Percentiles rank a stretch among this genome's conserved stretches.
Conservation (phyloP, 1,139 yeast species). For the Hansenula lynferdii region DNA sequence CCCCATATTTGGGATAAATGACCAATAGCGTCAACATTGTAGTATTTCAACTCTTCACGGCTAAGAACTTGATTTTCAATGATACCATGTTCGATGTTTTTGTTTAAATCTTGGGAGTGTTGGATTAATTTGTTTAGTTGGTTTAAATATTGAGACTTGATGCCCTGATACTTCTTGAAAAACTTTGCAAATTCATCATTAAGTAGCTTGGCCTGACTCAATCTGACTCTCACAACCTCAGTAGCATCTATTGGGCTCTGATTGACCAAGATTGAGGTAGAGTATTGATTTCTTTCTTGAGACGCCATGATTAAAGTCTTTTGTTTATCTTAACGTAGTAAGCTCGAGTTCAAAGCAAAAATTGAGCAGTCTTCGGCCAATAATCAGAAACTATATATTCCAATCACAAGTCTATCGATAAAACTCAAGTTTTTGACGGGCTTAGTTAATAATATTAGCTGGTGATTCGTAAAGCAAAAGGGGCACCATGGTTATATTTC, state of each 20-base stretch:
- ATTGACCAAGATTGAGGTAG: conserved; percentile 39
- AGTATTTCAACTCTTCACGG: conserved; percentile 28
- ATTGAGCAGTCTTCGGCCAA: no score
- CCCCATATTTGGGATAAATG: conserved; percentile 54
- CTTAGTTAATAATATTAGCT: no score
- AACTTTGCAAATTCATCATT: conserved; percentile 49
- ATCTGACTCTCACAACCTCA: conserved; percentile 40
- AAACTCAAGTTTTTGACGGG: no score
- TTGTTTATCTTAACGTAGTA: no score
- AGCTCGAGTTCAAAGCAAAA: no score
- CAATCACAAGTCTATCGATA: no score
- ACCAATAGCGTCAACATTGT: conserved; percentile 48
- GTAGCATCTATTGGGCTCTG: conserved; percentile 45
- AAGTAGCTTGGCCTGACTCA: conserved; percentile 39
- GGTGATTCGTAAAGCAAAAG: no score
- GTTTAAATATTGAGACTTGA: conserved; percentile 44
- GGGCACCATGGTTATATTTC: no score
- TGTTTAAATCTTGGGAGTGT: conserved; percentile 37
- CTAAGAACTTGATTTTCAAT: conserved; percentile 29
- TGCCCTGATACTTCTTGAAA: conserved; percentile 47
- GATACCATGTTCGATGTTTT: conserved; percentile 27
- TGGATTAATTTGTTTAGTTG: conserved; percentile 45
- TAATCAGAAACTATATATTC: no score
- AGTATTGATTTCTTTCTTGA: conserved; percentile 34
- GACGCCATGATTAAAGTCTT: conserved; percentile 12